Evolutionary conservation across 1,284 basidiomycete species (phyloP), one percentile per base, ranked within the genome.

Genomic region (Schizopora paradoxa): DNA sequence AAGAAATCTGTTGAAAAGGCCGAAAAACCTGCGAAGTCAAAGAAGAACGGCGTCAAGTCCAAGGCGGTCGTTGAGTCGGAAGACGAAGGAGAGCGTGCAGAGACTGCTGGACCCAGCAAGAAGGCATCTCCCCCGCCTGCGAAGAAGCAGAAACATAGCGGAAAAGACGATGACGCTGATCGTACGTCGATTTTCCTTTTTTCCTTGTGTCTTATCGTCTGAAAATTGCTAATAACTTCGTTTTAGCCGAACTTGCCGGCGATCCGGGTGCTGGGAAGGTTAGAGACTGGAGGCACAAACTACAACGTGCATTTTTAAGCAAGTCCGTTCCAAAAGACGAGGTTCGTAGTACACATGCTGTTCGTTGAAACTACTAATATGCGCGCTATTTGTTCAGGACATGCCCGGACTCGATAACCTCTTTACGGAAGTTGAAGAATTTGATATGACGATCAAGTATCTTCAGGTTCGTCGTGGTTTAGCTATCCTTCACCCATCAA

Each of bases 261-360:
- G 86, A 92, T 64, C 79, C 79, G 1, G 87, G 91, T 58, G 86
- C 86, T 22, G 52, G 71, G 44, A 82, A 79, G 58, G 87, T 91
- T 58, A 82, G 83, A 56, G 85, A 87, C 46, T 93, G 91, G 91
- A 76, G 91, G 56, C 90, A 93, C 65, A 86, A 82, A 65, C 79
- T 95, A 5, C 92, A 96, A 66, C 87, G 91, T 57, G 84, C 81
- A 0, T 95, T 96, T 73, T 70, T 96, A 45, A 74, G 74, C 54
- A 82, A 72, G 65, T 60, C 58, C 6, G 47, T 63, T 3, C 76
- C 79, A 1, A 81, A 76, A 58, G 67, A 73, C 10, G 76, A 81
- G 54, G 81, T 44, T 8, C 43, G 34, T 43, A 42, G 41, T 41
- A 1, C 22, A 19, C 47, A 27, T 40, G 45, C n/a, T 22, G 18